Percentiles rank a stretch among this genome's conserved stretches.
These are phyloP conservation scores for Lipomyces chichibuensis DNA, from an alignment of 805 yeast species.

Conservation along the genomic window DNA sequence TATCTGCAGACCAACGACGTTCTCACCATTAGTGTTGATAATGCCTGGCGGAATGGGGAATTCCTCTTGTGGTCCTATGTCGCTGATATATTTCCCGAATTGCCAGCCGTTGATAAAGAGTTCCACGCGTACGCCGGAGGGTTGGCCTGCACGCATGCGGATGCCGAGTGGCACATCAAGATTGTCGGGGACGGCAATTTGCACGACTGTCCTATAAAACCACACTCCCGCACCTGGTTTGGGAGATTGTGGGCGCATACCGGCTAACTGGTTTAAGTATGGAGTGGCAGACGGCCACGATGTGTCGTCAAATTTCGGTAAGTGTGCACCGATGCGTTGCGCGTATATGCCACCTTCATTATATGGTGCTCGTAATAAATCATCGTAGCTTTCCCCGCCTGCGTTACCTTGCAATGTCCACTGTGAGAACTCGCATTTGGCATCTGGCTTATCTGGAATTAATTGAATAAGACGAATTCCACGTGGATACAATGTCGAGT, in stretches of 20 bases:
- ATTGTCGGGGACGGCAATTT: constrained; percentile 13
- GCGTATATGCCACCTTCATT: constrained; percentile 29
- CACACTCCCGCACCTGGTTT: constrained; percentile 13
- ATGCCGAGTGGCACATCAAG: constrained; percentile 27
- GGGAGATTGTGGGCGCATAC: constrained; percentile 4
- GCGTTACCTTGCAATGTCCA: constrained; percentile 30
- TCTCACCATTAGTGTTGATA: constrained; percentile 20
- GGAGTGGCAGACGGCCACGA: constrained; percentile 19
- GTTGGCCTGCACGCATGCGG: constrained; percentile 12
- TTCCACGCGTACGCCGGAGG: constrained; percentile 25
- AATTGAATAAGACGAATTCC: constrained; percentile 21
- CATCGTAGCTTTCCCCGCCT: constrained; percentile 24
- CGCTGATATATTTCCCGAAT: constrained; percentile 23
- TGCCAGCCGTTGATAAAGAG: constrained; percentile 32
- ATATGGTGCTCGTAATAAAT: constrained; percentile 30
- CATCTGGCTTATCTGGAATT: not conserved
- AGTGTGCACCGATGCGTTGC: constrained; percentile 29
- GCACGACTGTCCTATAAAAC: constrained; percentile 22
- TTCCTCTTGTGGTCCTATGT: constrained; percentile 30
- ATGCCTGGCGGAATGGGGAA: constrained; percentile 32
- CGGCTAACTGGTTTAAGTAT: constrained; percentile 3
- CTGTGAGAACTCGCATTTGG: constrained; percentile 13
- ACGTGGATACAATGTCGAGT: constrained; percentile 24
- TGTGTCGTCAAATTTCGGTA: constrained; percentile 10
- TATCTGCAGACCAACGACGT: constrained; percentile 19